Evolutionary conservation across 2,329 filamentous ascomycete genomes (phyloP).

Genomic region (Ophiocordyceps sinensis): DNA sequence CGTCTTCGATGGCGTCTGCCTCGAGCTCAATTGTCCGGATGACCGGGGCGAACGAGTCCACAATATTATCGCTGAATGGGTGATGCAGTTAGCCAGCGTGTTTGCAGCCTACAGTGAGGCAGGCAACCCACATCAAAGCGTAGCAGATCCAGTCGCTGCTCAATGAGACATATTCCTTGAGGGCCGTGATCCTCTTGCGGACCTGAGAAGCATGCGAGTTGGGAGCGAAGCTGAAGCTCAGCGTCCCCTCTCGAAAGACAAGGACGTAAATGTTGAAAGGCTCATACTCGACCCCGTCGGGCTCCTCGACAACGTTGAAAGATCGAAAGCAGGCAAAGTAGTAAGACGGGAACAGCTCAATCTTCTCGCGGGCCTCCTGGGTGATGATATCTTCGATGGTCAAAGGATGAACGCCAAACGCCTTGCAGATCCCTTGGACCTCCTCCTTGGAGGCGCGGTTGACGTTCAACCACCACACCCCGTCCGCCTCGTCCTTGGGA

Average conservation of each 20-base stretch:
- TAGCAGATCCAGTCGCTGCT: slow-evolving; percentile 99
- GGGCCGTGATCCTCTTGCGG: slow-evolving; percentile 74
- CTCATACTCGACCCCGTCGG: slow-evolving; percentile 70
- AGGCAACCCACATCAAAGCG: slow-evolving; percentile 64
- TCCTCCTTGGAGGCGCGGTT: slow-evolving; percentile 83
- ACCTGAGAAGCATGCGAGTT: slow-evolving; percentile 83
- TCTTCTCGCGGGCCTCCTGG: slow-evolving; percentile 94
- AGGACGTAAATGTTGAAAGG: slow-evolving; percentile 95
- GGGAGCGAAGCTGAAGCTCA: slow-evolving; percentile 86
- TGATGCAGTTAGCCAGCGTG: slow-evolving; percentile 8
- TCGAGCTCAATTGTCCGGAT: slow-evolving; percentile 79
- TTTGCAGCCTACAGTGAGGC: neutral
- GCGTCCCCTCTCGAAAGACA: slow-evolving; percentile 85
- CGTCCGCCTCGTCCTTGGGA: slow-evolving; percentile 48
- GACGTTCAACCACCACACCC: slow-evolving; percentile 98
- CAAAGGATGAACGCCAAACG: slow-evolving; percentile 88
- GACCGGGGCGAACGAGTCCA: slow-evolving; percentile 84
- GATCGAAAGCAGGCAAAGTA: slow-evolving; percentile 97
- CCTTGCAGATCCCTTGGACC: slow-evolving; percentile 74
- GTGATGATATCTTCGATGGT: slow-evolving; percentile 94
- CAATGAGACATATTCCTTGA: slow-evolving; percentile 89
- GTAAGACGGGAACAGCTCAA: slow-evolving; percentile 92
- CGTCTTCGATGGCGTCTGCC: slow-evolving; percentile 87
- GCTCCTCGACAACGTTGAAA: slow-evolving; percentile 67
- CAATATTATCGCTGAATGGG: slow-evolving; percentile 70